Evolutionary conservation across 164 flowering plant genomes (phyloP).

Genomic region (Berberis vulgaris): DNA sequence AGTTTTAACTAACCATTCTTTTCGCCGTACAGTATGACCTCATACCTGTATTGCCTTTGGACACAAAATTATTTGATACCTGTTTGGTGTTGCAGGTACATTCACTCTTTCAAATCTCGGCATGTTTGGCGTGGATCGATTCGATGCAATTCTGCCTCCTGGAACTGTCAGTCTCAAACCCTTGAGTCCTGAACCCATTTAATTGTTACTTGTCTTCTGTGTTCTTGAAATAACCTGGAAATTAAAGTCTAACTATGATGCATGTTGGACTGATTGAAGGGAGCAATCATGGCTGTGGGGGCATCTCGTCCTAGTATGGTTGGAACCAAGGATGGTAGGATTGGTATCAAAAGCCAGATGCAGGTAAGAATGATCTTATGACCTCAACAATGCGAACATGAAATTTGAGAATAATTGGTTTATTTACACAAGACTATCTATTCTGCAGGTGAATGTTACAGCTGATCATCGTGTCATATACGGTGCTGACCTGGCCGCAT

Average conservation of each 20-base stretch:
- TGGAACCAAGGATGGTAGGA: slow-evolving; percentile 79
- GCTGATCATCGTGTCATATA: slow-evolving; percentile 96
- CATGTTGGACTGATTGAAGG: slow-evolving; percentile 36
- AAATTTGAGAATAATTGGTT: background rate
- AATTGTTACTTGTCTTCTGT: background rate
- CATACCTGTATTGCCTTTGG: background rate
- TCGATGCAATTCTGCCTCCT: slow-evolving; percentile 97
- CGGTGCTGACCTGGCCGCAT: slow-evolving; percentile 89
- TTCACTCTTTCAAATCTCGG: slow-evolving; percentile 97
- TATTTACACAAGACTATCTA: background rate
- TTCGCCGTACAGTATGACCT: background rate
- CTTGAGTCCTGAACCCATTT: background rate
- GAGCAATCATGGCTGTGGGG: slow-evolving; percentile 99
- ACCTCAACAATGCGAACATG: background rate
- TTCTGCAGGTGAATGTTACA: slow-evolving; percentile 78
- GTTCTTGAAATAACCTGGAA: background rate
- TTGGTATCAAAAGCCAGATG: slow-evolving; percentile 87
- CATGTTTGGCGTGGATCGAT: slow-evolving; percentile 97
- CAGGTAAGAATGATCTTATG: slow-evolving; percentile 41
- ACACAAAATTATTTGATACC: background rate
- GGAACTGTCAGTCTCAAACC: slow-evolving; percentile 65
- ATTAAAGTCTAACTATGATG: background rate
- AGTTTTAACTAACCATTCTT: background rate
- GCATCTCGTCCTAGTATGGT: slow-evolving; percentile 78
- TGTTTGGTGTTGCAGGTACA: slow-evolving; percentile 53